Evolutionary conservation across 192 early-diverging fungal genomes (phyloP), one percentile per base, ranked within the genome.

Genomic region (Thamnidium elegans): DNA sequence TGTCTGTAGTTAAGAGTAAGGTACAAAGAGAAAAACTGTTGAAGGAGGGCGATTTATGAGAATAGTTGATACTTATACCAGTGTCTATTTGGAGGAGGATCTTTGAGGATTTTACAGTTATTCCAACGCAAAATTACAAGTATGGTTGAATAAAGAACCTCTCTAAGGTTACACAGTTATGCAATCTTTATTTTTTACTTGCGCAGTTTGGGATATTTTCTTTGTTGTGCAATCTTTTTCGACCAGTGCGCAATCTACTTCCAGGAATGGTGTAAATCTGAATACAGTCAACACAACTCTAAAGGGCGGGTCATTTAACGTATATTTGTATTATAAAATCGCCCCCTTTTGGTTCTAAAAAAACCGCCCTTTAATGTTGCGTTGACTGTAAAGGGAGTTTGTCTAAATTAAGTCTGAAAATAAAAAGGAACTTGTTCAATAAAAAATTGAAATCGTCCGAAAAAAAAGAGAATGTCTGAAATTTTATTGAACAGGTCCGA

Each of bases 1-100:
- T 39, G 65, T 43, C 55, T 52, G 30, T 36, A 15, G 21, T 66
- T 19, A 66, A 56, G 10, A 46, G 17, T 44, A 55, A 55, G 26
- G n/a, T 36, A 8, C 7, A 55, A 55, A 55, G 26, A 55, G 53
- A 55, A 55, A 55, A 36, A 32, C 26, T 55, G 8, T 32, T 30
- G 7, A 32, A 55, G 26, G 48, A 50, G 19, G 53, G 31, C 3
- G 26, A 19, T 55, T 36, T n/a, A 32, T 23, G 4, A 55, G 53
- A 55, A 36, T 55, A 55, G n/a, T 17, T n/a, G 26, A 55, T 32
- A n/a, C 53, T 11, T 55, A 30, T 55, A 55, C 31, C 54, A 36
- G 15, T 15, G 54, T 55, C 54, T 55, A 55, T 17, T 15, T 55
- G 36, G 36, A 39, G 31, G 32, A 55, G 54, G 54, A 55, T 11